These are phyloP conservation scores for Alternaria metachromatica DNA, from an alignment of 2,329 filamentous ascomycete genomes.

Conservation along the genomic window DNA sequence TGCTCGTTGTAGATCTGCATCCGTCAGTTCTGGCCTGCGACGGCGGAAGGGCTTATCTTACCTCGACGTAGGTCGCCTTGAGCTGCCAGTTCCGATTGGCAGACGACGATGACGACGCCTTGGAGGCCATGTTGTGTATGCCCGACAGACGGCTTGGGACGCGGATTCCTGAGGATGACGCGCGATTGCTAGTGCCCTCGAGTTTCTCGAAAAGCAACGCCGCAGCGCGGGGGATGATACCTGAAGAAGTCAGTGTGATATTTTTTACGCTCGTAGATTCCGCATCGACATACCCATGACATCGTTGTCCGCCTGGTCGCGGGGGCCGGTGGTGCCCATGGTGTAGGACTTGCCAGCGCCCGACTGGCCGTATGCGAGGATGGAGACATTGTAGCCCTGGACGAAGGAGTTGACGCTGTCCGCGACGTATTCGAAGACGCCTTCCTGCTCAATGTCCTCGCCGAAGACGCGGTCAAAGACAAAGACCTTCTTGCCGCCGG, in stretches of 20 bases:
- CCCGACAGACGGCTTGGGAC: conserved; percentile 72
- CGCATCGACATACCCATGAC: conserved; percentile 73
- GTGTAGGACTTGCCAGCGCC: conserved; percentile 98
- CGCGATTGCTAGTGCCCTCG: conserved; percentile 65
- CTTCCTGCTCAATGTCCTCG: conserved; percentile 82
- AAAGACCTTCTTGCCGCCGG: conserved; percentile 92
- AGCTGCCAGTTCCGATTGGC: conserved; percentile 84
- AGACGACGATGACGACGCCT: conserved; percentile 50
- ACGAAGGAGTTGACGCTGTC: conserved; percentile 91
- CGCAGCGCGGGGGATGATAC: conserved; percentile 93
- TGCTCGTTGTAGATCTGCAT: conserved; percentile 94
- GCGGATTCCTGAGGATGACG: conserved; percentile 77
- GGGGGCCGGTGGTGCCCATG: conserved; percentile 92
- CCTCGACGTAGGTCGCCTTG: conserved; percentile 87
- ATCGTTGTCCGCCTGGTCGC: conserved; percentile 73
- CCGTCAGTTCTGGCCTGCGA: conserved; percentile 19
- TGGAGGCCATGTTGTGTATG: conserved; percentile 51
- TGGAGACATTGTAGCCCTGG: conserved; percentile 97
- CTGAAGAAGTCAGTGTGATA: conserved; percentile 56
- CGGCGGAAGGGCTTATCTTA: conserved; percentile 34
- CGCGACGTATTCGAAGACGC: conserved; percentile 90
- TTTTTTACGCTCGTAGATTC: background rate
- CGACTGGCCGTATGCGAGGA: conserved; percentile 96
- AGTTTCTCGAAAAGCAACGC: conserved; percentile 87
- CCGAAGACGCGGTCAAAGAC: conserved; percentile 95